A percentile compares a stretch with the other conserved stretches of the same genome.
Conservation (phyloP, 169 alveolate genomes). For the Plasmodium vivax region DNA sequence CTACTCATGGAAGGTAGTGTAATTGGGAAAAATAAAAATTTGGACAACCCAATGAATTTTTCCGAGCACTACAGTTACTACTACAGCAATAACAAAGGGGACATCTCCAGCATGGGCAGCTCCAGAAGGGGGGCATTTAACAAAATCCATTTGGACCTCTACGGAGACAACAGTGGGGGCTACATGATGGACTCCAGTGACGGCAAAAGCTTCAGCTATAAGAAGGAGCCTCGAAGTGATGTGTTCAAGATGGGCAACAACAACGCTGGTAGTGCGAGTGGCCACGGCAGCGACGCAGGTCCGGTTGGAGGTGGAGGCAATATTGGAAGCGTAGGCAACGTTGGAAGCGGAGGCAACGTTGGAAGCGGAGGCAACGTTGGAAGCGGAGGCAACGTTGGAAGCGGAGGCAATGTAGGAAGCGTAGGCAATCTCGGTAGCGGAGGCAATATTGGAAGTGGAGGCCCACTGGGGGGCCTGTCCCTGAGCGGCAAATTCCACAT, state of each 20-base stretch:
- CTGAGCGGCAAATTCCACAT: background rate
- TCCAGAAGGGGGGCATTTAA: background rate
- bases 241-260: background rate
- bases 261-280: background rate
- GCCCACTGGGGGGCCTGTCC: background rate
- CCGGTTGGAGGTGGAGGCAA: background rate
- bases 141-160: background rate
- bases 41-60: background rate
- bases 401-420: background rate
- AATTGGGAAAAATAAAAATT: background rate
- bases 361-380: background rate
- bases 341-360: background rate
- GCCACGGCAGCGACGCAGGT: background rate
- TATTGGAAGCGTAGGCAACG: background rate
- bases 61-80: background rate
- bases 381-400: background rate
- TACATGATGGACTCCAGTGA: constrained; percentile 3
- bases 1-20: background rate
- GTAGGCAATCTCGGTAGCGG: too few relatives aligned
- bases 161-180: background rate
- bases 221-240: constrained; percentile 30
- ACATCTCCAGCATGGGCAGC: background rate
- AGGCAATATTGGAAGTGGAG: background rate
- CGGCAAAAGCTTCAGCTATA: background rate
- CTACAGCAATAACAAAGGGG: constrained; percentile 4